A percentile compares a stretch with the other conserved stretches of the same genome.
phyloP scores from a whole-genome alignment of 2,329 filamentous ascomycete genomes.

The Xylaria sp. region DNA sequence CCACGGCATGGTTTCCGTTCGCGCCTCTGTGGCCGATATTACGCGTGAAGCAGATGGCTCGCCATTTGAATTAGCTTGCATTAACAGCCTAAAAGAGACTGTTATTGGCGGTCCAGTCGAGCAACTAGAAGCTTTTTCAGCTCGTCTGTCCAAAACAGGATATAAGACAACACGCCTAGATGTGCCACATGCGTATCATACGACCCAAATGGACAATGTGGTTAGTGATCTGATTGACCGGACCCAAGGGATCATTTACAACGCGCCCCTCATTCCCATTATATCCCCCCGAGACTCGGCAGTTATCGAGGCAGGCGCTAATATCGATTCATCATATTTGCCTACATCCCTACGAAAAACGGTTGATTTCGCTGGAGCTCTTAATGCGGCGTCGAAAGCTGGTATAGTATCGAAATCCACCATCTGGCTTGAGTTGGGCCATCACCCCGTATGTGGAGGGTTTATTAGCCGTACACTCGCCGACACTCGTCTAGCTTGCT shows the following conservation, averaged over 20 bases:
- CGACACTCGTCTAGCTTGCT: neutral
- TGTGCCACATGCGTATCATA: conserved; percentile 4
- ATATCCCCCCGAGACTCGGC: neutral
- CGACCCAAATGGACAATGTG: neutral
- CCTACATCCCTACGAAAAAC: neutral
- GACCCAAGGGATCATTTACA: neutral
- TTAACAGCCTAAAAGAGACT: neutral
- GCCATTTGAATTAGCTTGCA: neutral
- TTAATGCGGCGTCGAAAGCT: neutral
- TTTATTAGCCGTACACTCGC: neutral
- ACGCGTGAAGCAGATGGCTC: neutral
- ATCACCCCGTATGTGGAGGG: neutral
- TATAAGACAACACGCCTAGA: neutral
- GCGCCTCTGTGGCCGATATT: neutral
- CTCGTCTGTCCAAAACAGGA: neutral
- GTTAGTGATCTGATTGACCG: neutral
- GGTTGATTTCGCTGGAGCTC: neutral
- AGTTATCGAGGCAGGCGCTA: too few relatives aligned
- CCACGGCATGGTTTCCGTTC: neutral
- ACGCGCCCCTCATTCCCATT: neutral
- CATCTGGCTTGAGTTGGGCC: neutral
- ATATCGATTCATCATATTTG: neutral
- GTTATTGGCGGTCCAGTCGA: neutral
- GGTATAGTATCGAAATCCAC: neutral
- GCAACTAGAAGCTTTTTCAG: neutral